Evolutionary conservation across 164 flowering plant genomes (phyloP).

Genomic region (Chimonanthus salicifolius): DNA sequence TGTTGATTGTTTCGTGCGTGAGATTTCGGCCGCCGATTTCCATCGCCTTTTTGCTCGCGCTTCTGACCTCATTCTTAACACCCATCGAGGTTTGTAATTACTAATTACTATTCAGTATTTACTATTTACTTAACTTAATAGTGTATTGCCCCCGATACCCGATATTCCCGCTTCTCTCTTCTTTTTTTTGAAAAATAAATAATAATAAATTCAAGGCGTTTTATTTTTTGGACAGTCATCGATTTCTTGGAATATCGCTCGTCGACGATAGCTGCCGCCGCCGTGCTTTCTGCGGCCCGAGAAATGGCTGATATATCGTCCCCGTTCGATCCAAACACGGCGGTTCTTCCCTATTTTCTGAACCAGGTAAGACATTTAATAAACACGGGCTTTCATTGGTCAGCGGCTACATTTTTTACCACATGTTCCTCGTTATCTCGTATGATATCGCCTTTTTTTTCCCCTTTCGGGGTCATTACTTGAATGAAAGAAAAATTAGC

Average conservation of each 20-base stretch:
- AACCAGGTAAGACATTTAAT: conserved; percentile 24
- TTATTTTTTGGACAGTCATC: conserved; percentile 21
- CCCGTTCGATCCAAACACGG: conserved; percentile 1
- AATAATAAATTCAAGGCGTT: too few species aligned
- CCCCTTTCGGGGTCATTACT: too few species aligned
- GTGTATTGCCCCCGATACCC: too few species aligned
- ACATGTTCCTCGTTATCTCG: not conserved
- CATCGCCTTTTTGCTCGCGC: conserved; percentile 19
- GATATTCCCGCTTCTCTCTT: too few species aligned
- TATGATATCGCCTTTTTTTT: too few species aligned
- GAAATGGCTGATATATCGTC: conserved; percentile 9
- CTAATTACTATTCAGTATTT: not conserved
- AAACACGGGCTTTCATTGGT: not conserved
- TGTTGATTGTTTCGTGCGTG: conserved; percentile 38
- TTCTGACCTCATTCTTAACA: conserved; percentile 47
- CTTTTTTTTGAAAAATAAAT: too few species aligned
- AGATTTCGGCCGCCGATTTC: conserved; percentile 5
- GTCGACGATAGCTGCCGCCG: conserved; percentile 58
- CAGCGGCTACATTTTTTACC: not conserved
- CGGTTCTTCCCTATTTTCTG: conserved; percentile 24
- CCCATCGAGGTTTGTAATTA: conserved; percentile 37
- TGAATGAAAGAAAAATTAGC: not conserved
- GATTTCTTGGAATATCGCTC: conserved; percentile 50
- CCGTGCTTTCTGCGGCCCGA: conserved; percentile 38
- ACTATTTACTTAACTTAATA: too few species aligned